Evolutionary conservation across 345 rosid genomes (phyloP), one percentile per base, ranked within the genome.

Genomic region (Heritiera littoralis): DNA sequence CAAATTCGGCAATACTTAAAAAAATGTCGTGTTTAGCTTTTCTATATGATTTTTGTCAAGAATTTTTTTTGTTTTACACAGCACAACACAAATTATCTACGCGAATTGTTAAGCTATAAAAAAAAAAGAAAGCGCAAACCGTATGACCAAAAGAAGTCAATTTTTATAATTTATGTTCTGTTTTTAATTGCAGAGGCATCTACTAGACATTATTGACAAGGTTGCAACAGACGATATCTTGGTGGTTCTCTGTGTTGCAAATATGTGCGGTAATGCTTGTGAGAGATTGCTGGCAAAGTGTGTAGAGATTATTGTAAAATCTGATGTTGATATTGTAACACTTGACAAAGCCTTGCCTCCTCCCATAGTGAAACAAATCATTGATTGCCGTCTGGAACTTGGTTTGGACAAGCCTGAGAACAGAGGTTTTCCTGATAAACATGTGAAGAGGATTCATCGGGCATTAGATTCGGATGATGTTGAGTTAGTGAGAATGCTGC

Each of bases 391-490:
- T 15, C 40, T 15, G 48, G 86, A 86, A 68, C 80, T 85, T 18
- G 87, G 88, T 77, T 69, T 85, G 54, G 80, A 79, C 38, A 80
- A 72, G 60, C 83, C 87, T 14, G 87, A 87, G 60, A 68, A 67
- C 54, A 30, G 43, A 55, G 56, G 48, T 66, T 73, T 85, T 52
- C 89, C 89, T 1, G 87, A 89, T 15, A 93, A 89, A 80, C 93
- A 90, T 59, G 87, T 87, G 13, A 86, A 75, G 81, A 86, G 97
- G 81, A 89, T 93, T 66, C 87, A 87, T 78, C 84, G 94, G 67
- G 98, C 97, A 3, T 83, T 94, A 2, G 97, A 94, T 73, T 94
- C 97, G 0, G 97, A 94, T 54, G 98, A 94, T 65, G 93, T 94
- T 10, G 97, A 94, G 71, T 83, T 94, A 75, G 94, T 94, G 68